These are phyloP conservation scores for Aspergillus costaricaensis DNA, from an alignment of 2,329 filamentous ascomycete genomes.

Conservation along the genomic window DNA sequence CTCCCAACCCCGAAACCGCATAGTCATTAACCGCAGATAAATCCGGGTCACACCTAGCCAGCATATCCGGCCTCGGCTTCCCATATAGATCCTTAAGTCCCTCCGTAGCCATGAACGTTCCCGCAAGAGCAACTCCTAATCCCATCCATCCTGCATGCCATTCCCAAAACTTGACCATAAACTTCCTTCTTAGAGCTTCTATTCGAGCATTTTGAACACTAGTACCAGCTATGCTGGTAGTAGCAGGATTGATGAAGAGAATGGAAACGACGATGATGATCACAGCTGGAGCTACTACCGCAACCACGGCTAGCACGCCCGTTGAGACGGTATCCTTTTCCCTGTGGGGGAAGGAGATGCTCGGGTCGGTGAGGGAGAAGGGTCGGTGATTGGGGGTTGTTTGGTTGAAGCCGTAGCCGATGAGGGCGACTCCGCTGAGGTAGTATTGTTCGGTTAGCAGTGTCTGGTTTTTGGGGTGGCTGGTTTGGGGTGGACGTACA, in stretches of 20 bases:
- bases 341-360: slow-evolving; percentile 76
- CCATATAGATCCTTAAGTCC: slow-evolving; percentile 77
- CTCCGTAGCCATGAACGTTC: slow-evolving; percentile 77
- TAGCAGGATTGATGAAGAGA: slow-evolving; percentile 66
- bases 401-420: slow-evolving; percentile 62
- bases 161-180: slow-evolving; percentile 87
- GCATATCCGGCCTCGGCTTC: slow-evolving; percentile 64
- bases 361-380: slow-evolving; percentile 71
- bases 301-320: slow-evolving; percentile 64
- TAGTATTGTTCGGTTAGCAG: slow-evolving; percentile 13
- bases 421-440: slow-evolving; percentile 55
- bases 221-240: slow-evolving; percentile 60
- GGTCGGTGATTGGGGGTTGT: slow-evolving; percentile 67
- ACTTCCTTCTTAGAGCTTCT: slow-evolving; percentile 55
- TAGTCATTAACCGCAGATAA: slow-evolving; percentile 61
- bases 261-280: slow-evolving; percentile 70
- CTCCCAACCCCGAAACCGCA: slow-evolving; percentile 63
- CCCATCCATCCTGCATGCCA: slow-evolving; percentile 84
- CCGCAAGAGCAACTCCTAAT: slow-evolving; percentile 69
- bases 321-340: slow-evolving; percentile 71
- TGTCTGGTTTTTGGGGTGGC: neutral
- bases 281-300: slow-evolving; percentile 64
- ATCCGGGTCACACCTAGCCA: slow-evolving; percentile 76
- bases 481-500: slow-evolving; percentile 46
- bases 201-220: slow-evolving; percentile 28